Evolutionary conservation across 257 asterid genomes (phyloP).

Genomic region (Paulownia fortunei): DNA sequence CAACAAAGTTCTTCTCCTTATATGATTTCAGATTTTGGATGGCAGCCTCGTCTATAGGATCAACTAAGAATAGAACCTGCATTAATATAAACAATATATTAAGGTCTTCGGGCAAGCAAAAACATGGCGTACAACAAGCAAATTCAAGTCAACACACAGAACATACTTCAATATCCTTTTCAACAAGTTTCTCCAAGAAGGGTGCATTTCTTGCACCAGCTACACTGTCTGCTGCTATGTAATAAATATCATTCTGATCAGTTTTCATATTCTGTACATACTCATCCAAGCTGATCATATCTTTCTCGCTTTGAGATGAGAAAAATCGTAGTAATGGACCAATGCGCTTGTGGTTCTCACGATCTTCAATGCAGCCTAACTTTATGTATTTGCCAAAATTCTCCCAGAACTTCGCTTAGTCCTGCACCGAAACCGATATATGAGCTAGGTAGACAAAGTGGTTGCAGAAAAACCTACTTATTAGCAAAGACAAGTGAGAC

Average conservation of each 20-base stretch:
- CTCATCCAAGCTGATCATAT: constrained; percentile 88
- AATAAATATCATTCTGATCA: constrained; percentile 89
- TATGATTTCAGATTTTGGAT: constrained; percentile 83
- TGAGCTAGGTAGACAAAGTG: constrained; percentile 18
- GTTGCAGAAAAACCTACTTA: neutral
- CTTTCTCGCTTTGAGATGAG: constrained; percentile 93
- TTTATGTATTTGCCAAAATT: constrained; percentile 89
- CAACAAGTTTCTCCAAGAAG: constrained; percentile 89
- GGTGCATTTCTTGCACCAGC: constrained; percentile 92
- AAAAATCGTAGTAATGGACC: constrained; percentile 90
- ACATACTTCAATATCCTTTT: constrained; percentile 88
- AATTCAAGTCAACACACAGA: constrained; percentile 18
- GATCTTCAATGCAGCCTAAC: constrained; percentile 96
- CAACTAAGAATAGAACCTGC: constrained; percentile 92
- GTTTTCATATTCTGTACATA: constrained; percentile 91
- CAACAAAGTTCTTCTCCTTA: constrained; percentile 88
- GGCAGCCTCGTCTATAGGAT: constrained; percentile 95
- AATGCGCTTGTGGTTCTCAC: constrained; percentile 94
- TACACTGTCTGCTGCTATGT: constrained; percentile 88
- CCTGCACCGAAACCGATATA: constrained; percentile 50
- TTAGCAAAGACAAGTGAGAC: constrained; percentile 3
- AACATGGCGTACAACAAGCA: constrained; percentile 7
- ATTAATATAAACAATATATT: constrained; percentile 11
- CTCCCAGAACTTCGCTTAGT: constrained; percentile 88
- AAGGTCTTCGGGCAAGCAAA: neutral